These are phyloP conservation scores for Trichoderma sp. DNA, from an alignment of 2,329 filamentous ascomycete genomes.

Conservation along the genomic window DNA sequence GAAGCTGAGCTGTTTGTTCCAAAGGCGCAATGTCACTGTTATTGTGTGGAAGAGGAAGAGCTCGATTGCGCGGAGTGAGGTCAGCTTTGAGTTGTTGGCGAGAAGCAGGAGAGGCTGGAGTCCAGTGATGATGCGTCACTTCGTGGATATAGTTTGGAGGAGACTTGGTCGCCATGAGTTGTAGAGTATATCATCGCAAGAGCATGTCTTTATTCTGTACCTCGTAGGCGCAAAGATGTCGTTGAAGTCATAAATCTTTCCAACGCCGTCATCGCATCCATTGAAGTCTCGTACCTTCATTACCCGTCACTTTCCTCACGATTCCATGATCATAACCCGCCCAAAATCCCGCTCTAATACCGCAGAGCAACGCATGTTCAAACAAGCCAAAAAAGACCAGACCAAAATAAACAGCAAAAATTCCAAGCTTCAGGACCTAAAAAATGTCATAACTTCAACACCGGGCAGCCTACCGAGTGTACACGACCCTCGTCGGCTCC, in stretches of 20 bases:
- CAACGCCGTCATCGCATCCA: conserved; percentile 17
- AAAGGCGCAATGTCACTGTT: too few relatives aligned
- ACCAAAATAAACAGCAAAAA: not conserved
- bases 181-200: too few relatives aligned
- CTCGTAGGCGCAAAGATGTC: not conserved
- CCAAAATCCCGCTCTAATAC: not conserved
- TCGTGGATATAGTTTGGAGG: not conserved
- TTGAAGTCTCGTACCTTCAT: not conserved
- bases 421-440: not conserved
- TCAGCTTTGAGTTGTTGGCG: too few relatives aligned
- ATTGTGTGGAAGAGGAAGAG: too few relatives aligned
- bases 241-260: not conserved
- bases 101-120: too few relatives aligned
- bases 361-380: not conserved
- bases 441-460: conserved; percentile 30
- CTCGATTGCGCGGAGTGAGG: too few relatives aligned
- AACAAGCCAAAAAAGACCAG: not conserved
- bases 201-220: not conserved
- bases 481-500: conserved; percentile 42
- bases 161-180: too few relatives aligned
- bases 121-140: too few relatives aligned
- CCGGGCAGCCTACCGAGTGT: conserved; percentile 32
- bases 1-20: too few relatives aligned
- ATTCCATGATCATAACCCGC: not conserved
- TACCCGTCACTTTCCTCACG: not conserved